Evolutionary conservation across 148 eudicot species (phyloP), one percentile per base, ranked within the genome.

Genomic region (Cornus suecica): DNA sequence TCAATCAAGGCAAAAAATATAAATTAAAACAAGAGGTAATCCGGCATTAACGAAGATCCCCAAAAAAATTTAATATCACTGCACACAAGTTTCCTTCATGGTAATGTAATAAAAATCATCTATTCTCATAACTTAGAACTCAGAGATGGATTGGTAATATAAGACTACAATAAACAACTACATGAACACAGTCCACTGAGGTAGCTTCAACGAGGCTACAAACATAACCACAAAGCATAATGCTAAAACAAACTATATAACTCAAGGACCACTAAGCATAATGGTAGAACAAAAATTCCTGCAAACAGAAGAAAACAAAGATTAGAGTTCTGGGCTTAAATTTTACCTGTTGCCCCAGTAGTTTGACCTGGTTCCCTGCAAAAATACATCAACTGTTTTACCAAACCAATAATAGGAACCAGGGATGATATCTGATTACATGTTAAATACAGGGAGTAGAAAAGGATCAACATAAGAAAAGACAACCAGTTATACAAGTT

Each of bases 341-440:
- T 5, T 24, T 67, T 82, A 85, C 88, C 86, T 80, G 82, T 64
- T 74, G 72, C 82, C 26, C 82, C 86, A 56, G 65, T 76, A 70
- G 72, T 75, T 71, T 80, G 88, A 66, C 73, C 78, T 7, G 80
- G 75, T 72, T 78, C 82, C 83, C 88, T 85, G 86, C 78, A 76
- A 56, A 27, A 68, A 58, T 5, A 23, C 8, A 34, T 30, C n/a
- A 8, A 61, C 56, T 29, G 4, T 9, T 56, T 20, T 62, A 69
- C 56, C 42, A 79, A 56, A 58, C 16, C 41, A 16, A 22, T 9
- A 79, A 76, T 69, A 58, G 16, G 65, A 24, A 74, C n/a, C 37
- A 10, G 78, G 69, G 27, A 23, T 9, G 34, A 42, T 8, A 37
- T 11, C 29, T 31, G 61, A 41, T 10, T 14, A n/a, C 58, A 54